Base-by-base conservation (phyloP, 2,329 filamentous ascomycete genomes). In the Fusarium albosuccineum region DNA sequence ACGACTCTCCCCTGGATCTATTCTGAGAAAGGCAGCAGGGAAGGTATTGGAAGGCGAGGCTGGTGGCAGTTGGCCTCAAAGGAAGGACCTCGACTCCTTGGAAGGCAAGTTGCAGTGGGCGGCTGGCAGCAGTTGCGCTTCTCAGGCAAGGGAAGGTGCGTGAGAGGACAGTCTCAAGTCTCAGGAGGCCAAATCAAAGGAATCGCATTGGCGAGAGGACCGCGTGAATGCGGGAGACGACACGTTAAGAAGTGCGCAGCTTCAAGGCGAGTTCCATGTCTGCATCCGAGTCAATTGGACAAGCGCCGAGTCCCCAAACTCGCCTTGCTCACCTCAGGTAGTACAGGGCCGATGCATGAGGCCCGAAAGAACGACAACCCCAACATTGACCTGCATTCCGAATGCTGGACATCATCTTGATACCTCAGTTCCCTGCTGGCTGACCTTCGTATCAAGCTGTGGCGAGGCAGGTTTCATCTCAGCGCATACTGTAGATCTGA, bases 181-280 rank as follows among this genome's bases (percentile, higher is more conserved):
- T 22, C 22, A 22, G 22, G 22, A 22, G 41, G 16, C 17, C 55
- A 41, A 33, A 34, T 50, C 46, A 44, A 57, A 49, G 37, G 58
- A 64, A 57, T 66, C 22, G 57, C 57, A 56, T 54, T 54, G 54
- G 48, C 57, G 44, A 57, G 36, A 40, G 51, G 51, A 53, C 51
- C 50, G 44, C 49, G 29, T 63, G 62, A 36, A 67, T 54, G 68
- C 53, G 68, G 64, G 66, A 64, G 57, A 53, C 39, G 60, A 62
- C 60, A 66, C 57, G 58, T 71, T 73, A 66, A 72, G 64, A 72
- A 69, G 70, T 22, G 50, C 60, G 57, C 50, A 45, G 44, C 59
- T 61, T 51, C 40, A 67, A 11, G 54, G 53, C 46, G 52, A 62
- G 40, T 59, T 61, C 59, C 59, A 36, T 69, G 57, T 64, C 57